Base-by-base conservation (phyloP, 306 rosid species). In the Fagus crenata region DNA sequence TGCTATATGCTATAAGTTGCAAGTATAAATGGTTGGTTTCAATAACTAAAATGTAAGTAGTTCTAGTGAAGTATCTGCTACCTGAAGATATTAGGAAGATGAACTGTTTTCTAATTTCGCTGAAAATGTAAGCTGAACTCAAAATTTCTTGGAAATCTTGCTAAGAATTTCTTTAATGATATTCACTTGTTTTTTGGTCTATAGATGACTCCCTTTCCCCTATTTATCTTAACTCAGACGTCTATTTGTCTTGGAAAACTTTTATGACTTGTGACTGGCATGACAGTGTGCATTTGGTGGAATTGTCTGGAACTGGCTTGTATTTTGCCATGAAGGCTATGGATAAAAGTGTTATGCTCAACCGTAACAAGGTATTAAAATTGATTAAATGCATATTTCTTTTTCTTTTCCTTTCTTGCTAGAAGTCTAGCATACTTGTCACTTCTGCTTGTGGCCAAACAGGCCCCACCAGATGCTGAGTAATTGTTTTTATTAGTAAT, bases 251-350 rank as follows among this genome's bases (percentile, higher is more conserved):
- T n/a, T 54, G 58, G 31, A 42, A 56, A 69, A 51, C 33, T 53
- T 59, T 32, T 68, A 64, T 55, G 63, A 80, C 54, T 61, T 69
- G 41, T 69, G 49, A 46, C 67, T 70, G 77, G 58, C 37, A 72
- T 88, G 76, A 51, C 87, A 95, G 97, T 67, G 97, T 95, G 84
- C 99, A 95, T 84, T 83, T 95, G 82, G 99, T 95, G 73, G 97
- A 95, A 86, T 84, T 95, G 71, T 53, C 83, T 49, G 99, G 92
- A 84, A 90, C 89, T 49, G 93, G 83, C 69, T 92, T 84, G 59
- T 72, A 69, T 75, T 95, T 92, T 72, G 97, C 99, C 59, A 95
- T 95, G 99, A 95, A 95, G 81, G 97, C 99, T 63, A 95, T 95
- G 99, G 99, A 95, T 72, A 95, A 95, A 81, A 59, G 86, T 40